These are phyloP conservation scores for Lotus japonicus DNA, from an alignment of 306 rosid genomes.

Conservation along the genomic window DNA sequence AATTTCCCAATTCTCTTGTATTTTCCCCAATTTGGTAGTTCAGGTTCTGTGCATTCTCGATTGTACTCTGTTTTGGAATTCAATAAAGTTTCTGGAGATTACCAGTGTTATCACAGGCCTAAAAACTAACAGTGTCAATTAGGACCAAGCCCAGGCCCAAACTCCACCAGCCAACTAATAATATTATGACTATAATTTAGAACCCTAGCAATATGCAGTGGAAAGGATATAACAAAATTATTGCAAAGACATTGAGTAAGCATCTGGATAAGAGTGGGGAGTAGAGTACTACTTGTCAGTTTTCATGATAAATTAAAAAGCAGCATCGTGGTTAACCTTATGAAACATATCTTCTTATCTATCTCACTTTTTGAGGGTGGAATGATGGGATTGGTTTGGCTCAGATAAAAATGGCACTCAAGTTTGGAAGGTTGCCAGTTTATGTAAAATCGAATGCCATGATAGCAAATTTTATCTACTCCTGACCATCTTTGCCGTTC, in stretches of 20 bases:
- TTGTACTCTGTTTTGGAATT: too few species aligned
- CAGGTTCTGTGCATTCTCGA: too few species aligned
- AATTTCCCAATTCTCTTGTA: too few species aligned
- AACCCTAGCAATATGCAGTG: neutral
- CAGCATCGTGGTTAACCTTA: neutral
- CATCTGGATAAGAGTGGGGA: slow-evolving; percentile 5
- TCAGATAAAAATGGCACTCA: slow-evolving; percentile 11
- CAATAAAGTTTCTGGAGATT: too few species aligned
- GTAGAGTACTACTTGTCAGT: neutral
- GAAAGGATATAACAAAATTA: slow-evolving; percentile 8
- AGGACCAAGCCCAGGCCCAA: too few species aligned
- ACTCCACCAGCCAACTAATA: too few species aligned
- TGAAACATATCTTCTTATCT: neutral
- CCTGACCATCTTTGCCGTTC: neutral
- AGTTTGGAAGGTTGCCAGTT: slow-evolving; percentile 4
- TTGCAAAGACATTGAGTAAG: neutral
- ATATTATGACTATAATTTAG: too few species aligned
- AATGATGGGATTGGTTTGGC: neutral
- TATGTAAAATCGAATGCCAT: neutral
- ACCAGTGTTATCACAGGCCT: too few species aligned
- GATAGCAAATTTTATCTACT: neutral
- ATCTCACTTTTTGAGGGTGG: neutral
- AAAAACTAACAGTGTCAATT: too few species aligned
- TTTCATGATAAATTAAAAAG: neutral
- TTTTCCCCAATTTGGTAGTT: too few species aligned